A percentile compares a stretch with the other conserved stretches of the same genome.
Conservation (phyloP, 176 grass and related monocot species). For the Oryza rufipogon region DNA sequence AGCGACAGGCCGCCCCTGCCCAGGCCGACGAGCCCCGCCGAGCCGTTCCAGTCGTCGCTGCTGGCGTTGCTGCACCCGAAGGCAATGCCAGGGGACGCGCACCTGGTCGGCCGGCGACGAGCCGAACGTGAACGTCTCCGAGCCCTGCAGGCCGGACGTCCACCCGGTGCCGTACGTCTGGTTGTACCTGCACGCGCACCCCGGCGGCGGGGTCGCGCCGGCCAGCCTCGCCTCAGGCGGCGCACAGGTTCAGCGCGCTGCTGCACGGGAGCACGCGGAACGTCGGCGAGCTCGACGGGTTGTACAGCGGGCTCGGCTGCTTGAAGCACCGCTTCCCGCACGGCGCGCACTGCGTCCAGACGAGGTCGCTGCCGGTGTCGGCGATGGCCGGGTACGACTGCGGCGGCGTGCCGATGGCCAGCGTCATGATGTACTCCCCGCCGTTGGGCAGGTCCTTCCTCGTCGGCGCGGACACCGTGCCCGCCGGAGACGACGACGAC, state of each 20-base stretch:
- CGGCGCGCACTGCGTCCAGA: slow-evolving; percentile 66
- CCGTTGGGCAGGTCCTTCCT: slow-evolving; percentile 45
- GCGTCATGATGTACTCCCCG: slow-evolving; percentile 68
- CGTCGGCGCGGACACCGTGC: slow-evolving; percentile 35
- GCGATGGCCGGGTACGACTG: slow-evolving; percentile 52
- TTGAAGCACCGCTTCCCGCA: slow-evolving; percentile 51
- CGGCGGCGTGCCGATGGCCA: slow-evolving; percentile 71
- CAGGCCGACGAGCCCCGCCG: slow-evolving; percentile 64
- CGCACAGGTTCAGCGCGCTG: slow-evolving; percentile 50
- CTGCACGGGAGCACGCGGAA: slow-evolving; percentile 60
- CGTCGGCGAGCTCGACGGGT: slow-evolving; percentile 61
- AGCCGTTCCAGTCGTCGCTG: slow-evolving; percentile 47
- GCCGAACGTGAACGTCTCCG: slow-evolving; percentile 74
- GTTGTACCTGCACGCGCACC: slow-evolving; percentile 65
- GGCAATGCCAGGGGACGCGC: slow-evolving; percentile 23
- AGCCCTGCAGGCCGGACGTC: slow-evolving; percentile 55
- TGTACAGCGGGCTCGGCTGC: slow-evolving; percentile 54
- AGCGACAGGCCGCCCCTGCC: slow-evolving; percentile 56
- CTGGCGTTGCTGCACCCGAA: slow-evolving; percentile 68
- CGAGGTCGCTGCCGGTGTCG: slow-evolving; percentile 75
- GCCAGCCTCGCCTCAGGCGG: slow-evolving; percentile 15
- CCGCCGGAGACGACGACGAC: not conserved
- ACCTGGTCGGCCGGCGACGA: slow-evolving; percentile 28
- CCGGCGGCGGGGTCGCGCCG: slow-evolving; percentile 3
- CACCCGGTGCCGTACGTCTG: slow-evolving; percentile 68